Conservation (phyloP, 2,329 filamentous ascomycete species). For the Boeremia lycopersici region DNA sequence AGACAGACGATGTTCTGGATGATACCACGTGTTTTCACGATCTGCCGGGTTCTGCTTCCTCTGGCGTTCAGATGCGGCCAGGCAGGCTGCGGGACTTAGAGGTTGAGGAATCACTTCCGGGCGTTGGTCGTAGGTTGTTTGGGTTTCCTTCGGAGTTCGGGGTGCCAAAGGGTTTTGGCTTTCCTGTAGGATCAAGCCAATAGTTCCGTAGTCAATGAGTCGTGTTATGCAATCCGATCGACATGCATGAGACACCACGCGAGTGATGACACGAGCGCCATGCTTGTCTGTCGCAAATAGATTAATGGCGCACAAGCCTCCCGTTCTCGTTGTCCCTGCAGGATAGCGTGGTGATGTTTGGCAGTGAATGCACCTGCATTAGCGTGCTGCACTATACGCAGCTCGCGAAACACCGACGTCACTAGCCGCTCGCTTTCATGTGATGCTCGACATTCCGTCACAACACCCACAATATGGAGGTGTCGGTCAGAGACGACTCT, state of each 20-base stretch:
- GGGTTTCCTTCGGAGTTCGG: slow-evolving; percentile 8
- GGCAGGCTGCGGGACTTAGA: slow-evolving; percentile 24
- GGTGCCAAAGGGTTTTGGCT: neutral
- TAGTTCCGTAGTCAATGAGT: slow-evolving; percentile 18
- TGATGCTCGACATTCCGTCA: slow-evolving; percentile 27
- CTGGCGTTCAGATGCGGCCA: slow-evolving; percentile 31
- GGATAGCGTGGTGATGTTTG: slow-evolving; percentile 2
- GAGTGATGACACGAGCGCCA: slow-evolving; percentile 1
- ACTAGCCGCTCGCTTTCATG: slow-evolving; percentile 29
- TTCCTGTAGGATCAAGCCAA: slow-evolving; percentile 27
- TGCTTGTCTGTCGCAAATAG: slow-evolving; percentile 2
- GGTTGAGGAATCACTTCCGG: slow-evolving; percentile 20
- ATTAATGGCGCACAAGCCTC: slow-evolving; percentile 19
- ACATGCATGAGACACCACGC: neutral
- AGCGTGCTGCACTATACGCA: slow-evolving; percentile 34
- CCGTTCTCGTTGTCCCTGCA: slow-evolving; percentile 19
- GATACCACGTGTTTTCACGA: slow-evolving; percentile 39
- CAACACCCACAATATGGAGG: slow-evolving; percentile 8
- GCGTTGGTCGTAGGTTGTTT: slow-evolving; percentile 17
- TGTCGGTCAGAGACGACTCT: slow-evolving; percentile 28
- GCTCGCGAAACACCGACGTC: slow-evolving; percentile 32
- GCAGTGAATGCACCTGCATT: slow-evolving; percentile 19
- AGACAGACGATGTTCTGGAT: slow-evolving; percentile 27
- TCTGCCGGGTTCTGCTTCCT: slow-evolving; percentile 28
- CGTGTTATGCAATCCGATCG: neutral